Evolutionary conservation across 2,329 filamentous ascomycete species (phyloP).

Genomic region (Hymenoscyphus salicellus): DNA sequence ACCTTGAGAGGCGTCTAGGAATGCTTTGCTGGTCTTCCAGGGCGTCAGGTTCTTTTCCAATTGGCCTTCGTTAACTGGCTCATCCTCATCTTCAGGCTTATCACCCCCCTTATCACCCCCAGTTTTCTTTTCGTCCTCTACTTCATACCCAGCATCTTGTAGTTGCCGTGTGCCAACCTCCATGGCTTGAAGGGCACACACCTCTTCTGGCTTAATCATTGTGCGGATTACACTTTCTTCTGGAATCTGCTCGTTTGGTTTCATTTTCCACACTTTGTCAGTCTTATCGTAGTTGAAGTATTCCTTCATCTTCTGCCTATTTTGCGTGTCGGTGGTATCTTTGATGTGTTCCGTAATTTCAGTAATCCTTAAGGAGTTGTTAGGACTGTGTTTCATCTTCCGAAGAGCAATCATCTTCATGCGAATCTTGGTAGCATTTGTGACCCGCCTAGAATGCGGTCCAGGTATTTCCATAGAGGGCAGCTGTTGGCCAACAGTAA

Average conservation of each 20-base stretch:
- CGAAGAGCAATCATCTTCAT: conserved; percentile 95
- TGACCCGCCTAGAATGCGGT: conserved; percentile 90
- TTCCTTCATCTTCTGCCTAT: conserved; percentile 93
- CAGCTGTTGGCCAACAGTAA: conserved; percentile 88
- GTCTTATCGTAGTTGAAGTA: conserved; percentile 91
- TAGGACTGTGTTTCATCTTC: conserved; percentile 73
- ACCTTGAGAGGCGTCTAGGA: conserved; percentile 85
- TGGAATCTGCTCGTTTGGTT: conserved; percentile 68
- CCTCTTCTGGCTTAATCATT: conserved; percentile 93
- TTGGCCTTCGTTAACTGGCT: conserved; percentile 40
- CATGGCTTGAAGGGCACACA: conserved; percentile 94
- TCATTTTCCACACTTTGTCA: conserved; percentile 76
- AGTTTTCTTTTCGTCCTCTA: conserved; percentile 55
- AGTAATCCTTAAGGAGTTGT: conserved; percentile 67
- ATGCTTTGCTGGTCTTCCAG: conserved; percentile 96
- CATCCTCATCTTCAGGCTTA: conserved; percentile 12
- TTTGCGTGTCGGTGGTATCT: conserved; percentile 91
- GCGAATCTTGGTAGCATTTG: conserved; percentile 92
- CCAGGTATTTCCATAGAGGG: conserved; percentile 90
- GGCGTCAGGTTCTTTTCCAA: conserved; percentile 87
- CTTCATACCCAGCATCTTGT: conserved; percentile 83
- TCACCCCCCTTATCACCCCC: conserved; percentile 39
- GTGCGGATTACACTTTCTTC: conserved; percentile 77
- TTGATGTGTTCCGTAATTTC: conserved; percentile 90
- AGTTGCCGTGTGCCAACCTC: conserved; percentile 90